phyloP scores from a whole-genome alignment of 2,329 filamentous ascomycete genomes.

The Penicillium vulpinum region DNA sequence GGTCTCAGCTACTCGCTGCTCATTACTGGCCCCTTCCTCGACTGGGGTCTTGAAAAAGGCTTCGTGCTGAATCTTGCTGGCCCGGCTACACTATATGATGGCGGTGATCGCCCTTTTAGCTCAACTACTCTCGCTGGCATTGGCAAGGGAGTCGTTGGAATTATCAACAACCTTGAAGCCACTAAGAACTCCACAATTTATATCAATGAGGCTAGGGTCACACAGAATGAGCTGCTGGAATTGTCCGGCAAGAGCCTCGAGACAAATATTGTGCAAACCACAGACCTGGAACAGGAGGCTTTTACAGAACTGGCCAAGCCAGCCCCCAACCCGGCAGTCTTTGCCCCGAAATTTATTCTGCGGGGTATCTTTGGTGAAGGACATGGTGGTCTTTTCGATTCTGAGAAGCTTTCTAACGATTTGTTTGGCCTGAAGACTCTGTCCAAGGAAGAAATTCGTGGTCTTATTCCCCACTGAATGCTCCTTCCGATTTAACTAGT shows the following conservation, averaged over 20 bases:
- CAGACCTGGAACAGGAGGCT: conserved; percentile 31
- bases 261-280: conserved; percentile 23
- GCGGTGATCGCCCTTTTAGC: conserved; percentile 52
- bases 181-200: conserved; percentile 56
- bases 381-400: conserved; percentile 30
- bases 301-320: conserved; percentile 34
- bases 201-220: conserved; percentile 47
- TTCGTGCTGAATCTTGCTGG: conserved; percentile 49
- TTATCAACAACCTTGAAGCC: conserved; percentile 52
- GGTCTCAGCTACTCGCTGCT: conserved; percentile 36
- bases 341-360: conserved; percentile 33
- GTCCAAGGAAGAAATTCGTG: conserved; percentile 34
- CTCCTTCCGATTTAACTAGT: neutral
- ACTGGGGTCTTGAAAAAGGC: conserved; percentile 32
- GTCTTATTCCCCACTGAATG: neutral
- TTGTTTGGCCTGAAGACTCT: conserved; percentile 39
- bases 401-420: conserved; percentile 38
- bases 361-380: conserved; percentile 36
- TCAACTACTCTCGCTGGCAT: conserved; percentile 51
- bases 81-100: conserved; percentile 48
- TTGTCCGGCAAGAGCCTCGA: conserved; percentile 31
- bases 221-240: conserved; percentile 45
- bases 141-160: conserved; percentile 51
- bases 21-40: conserved; percentile 37
- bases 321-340: conserved; percentile 18